Evolutionary conservation across 164 flowering plant species (phyloP), one percentile per base, ranked within the genome.

Genomic region (Akebia trifoliata): DNA sequence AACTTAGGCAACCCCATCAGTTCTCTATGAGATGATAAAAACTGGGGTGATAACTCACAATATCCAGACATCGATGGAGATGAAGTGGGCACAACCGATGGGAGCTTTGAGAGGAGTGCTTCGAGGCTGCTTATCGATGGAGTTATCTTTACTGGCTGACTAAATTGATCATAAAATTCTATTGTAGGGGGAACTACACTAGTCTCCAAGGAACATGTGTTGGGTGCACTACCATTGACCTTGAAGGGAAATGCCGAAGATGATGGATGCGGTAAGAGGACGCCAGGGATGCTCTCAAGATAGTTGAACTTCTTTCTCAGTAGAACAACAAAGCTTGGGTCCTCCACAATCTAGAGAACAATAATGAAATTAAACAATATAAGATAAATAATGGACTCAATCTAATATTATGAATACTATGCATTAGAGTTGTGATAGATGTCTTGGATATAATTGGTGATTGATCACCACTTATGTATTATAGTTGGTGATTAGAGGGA

Each of bases 81-180:
- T 2, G 79, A 62, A 15, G 78, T 25, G 0, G 95, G 95, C 39
- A 74, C 86, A 0, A 92, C 95, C 0, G 97, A 81, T 1, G 98
- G 98, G 10, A 93, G 90, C 81, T 90, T 93, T 0, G 98, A 86
- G 50, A 93, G 87, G 15, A 93, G 87, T 4, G 97, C 91, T 67
- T 93, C 97, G 3, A 93, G 87, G 80, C 97, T 90, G 61, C 87
- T 90, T 97, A 93, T 90, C 3, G 98, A 93, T 0, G 97, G 98
- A 25, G 95, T 85, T 44, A 93, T 78, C 51, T 69, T 76, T 69
- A 76, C 20, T 12, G 83, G 79, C 21, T 60, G 82, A 34, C 68
- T 51, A 61, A 57, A 68, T 15, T 75, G 75, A 51, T 78, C 75
- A 29, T 70, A 64, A 57, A 47, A 67, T 20, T 71, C 69, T 6